phyloP scores from a whole-genome alignment of 768 basidiomycete species.

The Roridomyces roridus region DNA sequence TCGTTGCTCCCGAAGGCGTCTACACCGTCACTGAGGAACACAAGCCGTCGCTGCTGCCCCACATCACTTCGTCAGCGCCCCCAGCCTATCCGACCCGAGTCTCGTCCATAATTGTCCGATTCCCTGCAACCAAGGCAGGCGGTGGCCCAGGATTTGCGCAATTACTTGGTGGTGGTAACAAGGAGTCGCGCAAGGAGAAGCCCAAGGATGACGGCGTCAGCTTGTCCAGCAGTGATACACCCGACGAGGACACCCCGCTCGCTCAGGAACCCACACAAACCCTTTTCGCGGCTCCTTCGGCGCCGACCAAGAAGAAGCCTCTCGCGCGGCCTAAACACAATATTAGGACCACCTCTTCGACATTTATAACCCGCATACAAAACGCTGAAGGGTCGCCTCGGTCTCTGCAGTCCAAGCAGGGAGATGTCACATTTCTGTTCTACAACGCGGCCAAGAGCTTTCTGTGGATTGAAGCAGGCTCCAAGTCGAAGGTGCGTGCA shows the following conservation, averaged over 20 bases:
- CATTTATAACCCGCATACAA: conserved; percentile 89
- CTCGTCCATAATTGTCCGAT: conserved; percentile 66
- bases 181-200: conserved; percentile 68
- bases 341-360: conserved; percentile 88
- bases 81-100: conserved; percentile 64
- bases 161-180: conserved; percentile 71
- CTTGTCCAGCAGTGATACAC: conserved; percentile 83
- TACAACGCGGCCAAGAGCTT: conserved; percentile 88
- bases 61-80: conserved; percentile 43
- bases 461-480: conserved; percentile 87
- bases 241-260: conserved; percentile 58
- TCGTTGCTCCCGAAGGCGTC: conserved; percentile 89
- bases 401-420: conserved; percentile 75
- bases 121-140: conserved; percentile 60
- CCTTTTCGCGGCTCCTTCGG: conserved; percentile 61
- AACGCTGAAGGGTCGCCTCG: conserved; percentile 78
- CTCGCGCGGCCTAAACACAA: conserved; percentile 85
- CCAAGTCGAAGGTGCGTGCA: conserved; percentile 74
- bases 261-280: conserved; percentile 51
- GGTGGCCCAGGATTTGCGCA: conserved; percentile 70
- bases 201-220: conserved; percentile 66
- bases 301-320: conserved; percentile 66
- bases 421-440: conserved; percentile 87
- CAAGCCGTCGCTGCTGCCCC: conserved; percentile 61
- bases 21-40: conserved; percentile 90